Conservation (phyloP, 441 rosid genomes). For the Theobroma grandiflorum region DNA sequence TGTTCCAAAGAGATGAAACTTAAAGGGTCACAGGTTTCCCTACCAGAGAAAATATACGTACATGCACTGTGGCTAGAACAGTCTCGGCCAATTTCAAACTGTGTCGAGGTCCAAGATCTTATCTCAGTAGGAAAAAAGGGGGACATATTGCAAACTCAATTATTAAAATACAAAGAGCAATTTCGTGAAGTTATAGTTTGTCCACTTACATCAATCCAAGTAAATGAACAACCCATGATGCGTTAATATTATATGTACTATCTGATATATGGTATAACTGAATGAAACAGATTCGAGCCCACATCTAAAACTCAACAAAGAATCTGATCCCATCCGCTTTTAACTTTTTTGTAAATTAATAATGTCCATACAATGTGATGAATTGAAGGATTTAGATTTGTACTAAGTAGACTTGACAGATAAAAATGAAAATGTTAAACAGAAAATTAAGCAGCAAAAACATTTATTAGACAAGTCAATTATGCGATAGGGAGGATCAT, state of each 20-base stretch:
- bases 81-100: not conserved
- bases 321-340: not conserved
- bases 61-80: not conserved
- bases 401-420: not conserved
- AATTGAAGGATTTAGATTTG: not conserved
- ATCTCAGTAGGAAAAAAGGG: not conserved
- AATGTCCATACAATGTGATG: not conserved
- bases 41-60: not conserved
- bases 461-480: not conserved
- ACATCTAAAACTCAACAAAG: slow-evolving; percentile 15
- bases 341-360: not conserved
- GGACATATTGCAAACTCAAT: not conserved
- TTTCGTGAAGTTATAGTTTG: not conserved
- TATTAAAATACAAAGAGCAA: not conserved
- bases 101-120: not conserved
- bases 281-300: not conserved
- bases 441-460: not conserved
- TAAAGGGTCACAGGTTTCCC: not conserved
- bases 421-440: not conserved
- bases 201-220: not conserved
- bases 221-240: slow-evolving; percentile 2
- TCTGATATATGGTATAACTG: not conserved
- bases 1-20: not conserved
- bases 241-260: not conserved
- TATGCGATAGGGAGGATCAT: not conserved